These are phyloP conservation scores for Trypanosoma platydactyli DNA, from an alignment of 208 protist genomes.

Conservation along the genomic window DNA sequence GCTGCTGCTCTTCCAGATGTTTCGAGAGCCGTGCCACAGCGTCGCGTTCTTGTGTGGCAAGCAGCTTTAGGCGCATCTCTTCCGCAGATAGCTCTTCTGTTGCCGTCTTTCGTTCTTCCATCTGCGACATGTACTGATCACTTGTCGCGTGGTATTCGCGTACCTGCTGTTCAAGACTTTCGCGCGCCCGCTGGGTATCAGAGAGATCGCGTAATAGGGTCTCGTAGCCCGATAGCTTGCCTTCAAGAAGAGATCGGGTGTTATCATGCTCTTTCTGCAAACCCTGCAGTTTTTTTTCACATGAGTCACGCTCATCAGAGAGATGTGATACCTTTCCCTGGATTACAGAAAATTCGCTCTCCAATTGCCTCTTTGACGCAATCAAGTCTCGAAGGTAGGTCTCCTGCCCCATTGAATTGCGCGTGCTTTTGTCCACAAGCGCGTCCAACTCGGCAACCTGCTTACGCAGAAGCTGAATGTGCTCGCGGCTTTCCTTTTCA, in stretches of 20 bases:
- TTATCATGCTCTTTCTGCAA: conserved; percentile 22
- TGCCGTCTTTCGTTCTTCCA: conserved; percentile 41
- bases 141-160: conserved; percentile 79
- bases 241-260: conserved; percentile 43
- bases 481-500: conserved; percentile 95
- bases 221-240: conserved; percentile 50
- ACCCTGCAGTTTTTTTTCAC: conserved; percentile 17
- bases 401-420: conserved; percentile 94
- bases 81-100: conserved; percentile 46
- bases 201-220: conserved; percentile 63
- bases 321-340: conserved; percentile 51
- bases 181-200: conserved; percentile 61
- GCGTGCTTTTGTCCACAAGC: conserved; percentile 92
- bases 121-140: conserved; percentile 52
- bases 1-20: conserved; percentile 76
- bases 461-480: conserved; percentile 92
- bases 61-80: conserved; percentile 39
- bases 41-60: conserved; percentile 42
- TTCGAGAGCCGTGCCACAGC: conserved; percentile 34
- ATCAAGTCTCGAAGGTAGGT: conserved; percentile 94
- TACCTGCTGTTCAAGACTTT: conserved; percentile 90
- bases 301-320: conserved; percentile 62
- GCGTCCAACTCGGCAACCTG: conserved; percentile 95
- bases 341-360: conserved; percentile 87
- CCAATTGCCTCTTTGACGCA: conserved; percentile 89